Evolutionary conservation across 1,284 basidiomycete species (phyloP).

Genomic region (Macrocybe sp.): DNA sequence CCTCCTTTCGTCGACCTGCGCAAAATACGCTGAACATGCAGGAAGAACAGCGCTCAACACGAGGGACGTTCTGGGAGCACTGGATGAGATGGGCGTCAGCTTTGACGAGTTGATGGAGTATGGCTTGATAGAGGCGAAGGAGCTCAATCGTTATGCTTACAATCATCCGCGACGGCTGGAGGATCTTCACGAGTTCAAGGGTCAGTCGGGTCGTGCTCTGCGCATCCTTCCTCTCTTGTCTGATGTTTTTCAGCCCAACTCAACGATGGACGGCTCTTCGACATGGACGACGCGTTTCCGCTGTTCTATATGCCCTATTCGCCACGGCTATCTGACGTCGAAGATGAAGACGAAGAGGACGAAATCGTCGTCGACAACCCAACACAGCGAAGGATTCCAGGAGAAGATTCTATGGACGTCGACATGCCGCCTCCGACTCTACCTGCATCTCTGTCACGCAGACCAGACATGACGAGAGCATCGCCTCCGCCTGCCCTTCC

Average conservation of each 20-base stretch:
- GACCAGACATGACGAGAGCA: constrained; percentile 29
- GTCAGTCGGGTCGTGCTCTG: constrained; percentile 36
- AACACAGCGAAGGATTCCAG: constrained; percentile 3
- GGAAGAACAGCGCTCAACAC: constrained; percentile 52
- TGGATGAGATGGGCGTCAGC: constrained; percentile 67
- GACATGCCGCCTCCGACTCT: constrained; percentile 16
- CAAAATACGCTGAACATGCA: constrained; percentile 67
- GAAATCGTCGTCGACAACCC: constrained; percentile 17
- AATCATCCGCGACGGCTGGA: constrained; percentile 58
- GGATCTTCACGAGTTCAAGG: constrained; percentile 66
- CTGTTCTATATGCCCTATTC: constrained; percentile 47
- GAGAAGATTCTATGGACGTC: constrained; percentile 17
- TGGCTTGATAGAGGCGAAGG: constrained; percentile 53
- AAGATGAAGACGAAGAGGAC: constrained; percentile 30
- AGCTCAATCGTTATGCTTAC: constrained; percentile 59
- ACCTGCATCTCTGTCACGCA: constrained; percentile 16
- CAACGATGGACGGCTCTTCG: constrained; percentile 48
- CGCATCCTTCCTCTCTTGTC: constrained; percentile 10
- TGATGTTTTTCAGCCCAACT: constrained; percentile 48
- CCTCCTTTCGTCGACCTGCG: constrained; percentile 57
- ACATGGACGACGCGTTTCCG: constrained; percentile 48
- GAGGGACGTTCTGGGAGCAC: constrained; percentile 55
- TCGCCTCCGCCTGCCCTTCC: constrained; percentile 39
- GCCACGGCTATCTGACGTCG: constrained; percentile 24
- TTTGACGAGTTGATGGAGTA: constrained; percentile 68